Conservation (phyloP, 495 filamentous ascomycete genomes). For the Rusavskia elegans region DNA sequence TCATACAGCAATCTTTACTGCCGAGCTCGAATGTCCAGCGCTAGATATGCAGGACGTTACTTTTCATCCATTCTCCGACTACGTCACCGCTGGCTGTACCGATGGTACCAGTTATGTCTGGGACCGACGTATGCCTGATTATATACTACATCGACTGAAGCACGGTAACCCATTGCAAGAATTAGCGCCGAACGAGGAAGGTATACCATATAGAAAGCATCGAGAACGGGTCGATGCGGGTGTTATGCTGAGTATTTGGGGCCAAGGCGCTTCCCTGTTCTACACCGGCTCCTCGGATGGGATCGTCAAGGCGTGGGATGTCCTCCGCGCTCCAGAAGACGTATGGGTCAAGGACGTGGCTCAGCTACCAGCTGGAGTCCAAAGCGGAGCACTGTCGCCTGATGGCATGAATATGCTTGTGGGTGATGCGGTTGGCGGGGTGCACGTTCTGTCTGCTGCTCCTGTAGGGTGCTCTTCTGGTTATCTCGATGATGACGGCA, state of each 20-base stretch:
- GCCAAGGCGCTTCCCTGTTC: slow-evolving; percentile 46
- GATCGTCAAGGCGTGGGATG: slow-evolving; percentile 72
- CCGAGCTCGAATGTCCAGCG: slow-evolving; percentile 54
- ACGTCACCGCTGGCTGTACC: slow-evolving; percentile 73
- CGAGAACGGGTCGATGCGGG: slow-evolving; percentile 60
- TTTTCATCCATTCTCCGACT: slow-evolving; percentile 30
- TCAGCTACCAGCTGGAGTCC: slow-evolving; percentile 31
- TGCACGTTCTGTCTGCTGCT: slow-evolving; percentile 46
- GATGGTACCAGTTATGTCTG: slow-evolving; percentile 72
- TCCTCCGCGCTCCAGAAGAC: slow-evolving; percentile 41
- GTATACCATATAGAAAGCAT: slow-evolving; percentile 16
- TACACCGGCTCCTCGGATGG: slow-evolving; percentile 91
- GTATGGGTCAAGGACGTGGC: slow-evolving; percentile 46
- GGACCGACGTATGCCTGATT: slow-evolving; percentile 46
- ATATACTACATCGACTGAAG: slow-evolving; percentile 45
- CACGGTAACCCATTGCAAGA: slow-evolving; percentile 58
- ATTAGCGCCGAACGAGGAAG: slow-evolving; percentile 26
- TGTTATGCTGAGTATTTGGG: slow-evolving; percentile 71
- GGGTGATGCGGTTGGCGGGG: slow-evolving; percentile 57
- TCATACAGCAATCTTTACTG: slow-evolving; percentile 10
- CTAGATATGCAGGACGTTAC: slow-evolving; percentile 78
- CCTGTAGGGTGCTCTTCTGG: slow-evolving; percentile 8
- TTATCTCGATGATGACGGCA: background rate
- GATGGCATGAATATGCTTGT: slow-evolving; percentile 57
- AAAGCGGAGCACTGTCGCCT: slow-evolving; percentile 52